Evolutionary conservation across 805 yeast species (phyloP).

Genomic region (Henningerozyma blattae): DNA sequence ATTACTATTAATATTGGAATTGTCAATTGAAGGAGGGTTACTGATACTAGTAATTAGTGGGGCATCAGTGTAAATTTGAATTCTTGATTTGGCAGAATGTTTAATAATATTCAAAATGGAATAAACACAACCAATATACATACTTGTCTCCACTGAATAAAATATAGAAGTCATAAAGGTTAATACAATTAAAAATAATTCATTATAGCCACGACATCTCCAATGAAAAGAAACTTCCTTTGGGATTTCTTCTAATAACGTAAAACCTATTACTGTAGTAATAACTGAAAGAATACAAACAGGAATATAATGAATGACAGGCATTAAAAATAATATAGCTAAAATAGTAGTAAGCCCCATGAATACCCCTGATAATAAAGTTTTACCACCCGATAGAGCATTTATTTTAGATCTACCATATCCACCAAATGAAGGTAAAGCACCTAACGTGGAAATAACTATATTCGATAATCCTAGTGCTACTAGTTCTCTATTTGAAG

Average conservation of each 20-base stretch:
- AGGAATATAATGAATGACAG: conserved; percentile 62
- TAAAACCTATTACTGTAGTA: conserved; percentile 65
- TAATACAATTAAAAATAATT: conserved; percentile 53
- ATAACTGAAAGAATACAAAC: conserved; percentile 69
- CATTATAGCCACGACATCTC: conserved; percentile 64
- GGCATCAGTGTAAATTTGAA: conserved; percentile 45
- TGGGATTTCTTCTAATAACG: conserved; percentile 77
- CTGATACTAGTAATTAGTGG: not conserved
- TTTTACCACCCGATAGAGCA: conserved; percentile 75
- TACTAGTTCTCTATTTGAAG: conserved; percentile 75
- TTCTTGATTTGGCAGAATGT: conserved; percentile 71
- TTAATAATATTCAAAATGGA: conserved; percentile 70
- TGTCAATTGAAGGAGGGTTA: not conserved
- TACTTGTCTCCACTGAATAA: conserved; percentile 81
- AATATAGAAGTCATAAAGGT: conserved; percentile 53
- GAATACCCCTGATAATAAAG: conserved; percentile 72
- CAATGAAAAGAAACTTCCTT: conserved; percentile 63
- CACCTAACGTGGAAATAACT: conserved; percentile 44
- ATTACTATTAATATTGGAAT: not conserved
- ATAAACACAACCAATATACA: conserved; percentile 73
- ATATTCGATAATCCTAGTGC: conserved; percentile 76
- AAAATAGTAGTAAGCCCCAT: conserved; percentile 69
- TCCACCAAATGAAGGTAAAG: conserved; percentile 90
- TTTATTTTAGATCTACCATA: conserved; percentile 89
- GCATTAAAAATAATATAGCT: conserved; percentile 48